Conservation (phyloP, 2,329 filamentous ascomycete species). For the Verticillium longisporum region DNA sequence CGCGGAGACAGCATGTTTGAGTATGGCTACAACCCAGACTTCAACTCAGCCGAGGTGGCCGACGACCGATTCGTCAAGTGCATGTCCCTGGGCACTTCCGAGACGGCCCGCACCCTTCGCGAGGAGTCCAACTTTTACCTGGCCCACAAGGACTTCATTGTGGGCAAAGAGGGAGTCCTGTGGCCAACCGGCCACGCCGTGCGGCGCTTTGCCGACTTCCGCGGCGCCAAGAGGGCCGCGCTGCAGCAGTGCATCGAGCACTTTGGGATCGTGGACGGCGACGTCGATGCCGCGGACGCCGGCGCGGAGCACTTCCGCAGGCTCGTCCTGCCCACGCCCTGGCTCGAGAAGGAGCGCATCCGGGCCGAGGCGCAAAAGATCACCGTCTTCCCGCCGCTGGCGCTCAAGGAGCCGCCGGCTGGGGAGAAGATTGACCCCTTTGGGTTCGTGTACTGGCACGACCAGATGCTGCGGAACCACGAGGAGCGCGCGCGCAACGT, state of each 20-base stretch:
- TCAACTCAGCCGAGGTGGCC: conserved; percentile 27
- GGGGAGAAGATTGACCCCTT: conserved; percentile 19
- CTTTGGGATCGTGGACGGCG: conserved; percentile 28
- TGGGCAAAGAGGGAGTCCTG: conserved; percentile 1
- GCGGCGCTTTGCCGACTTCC: conserved; percentile 24
- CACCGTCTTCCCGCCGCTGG: conserved; percentile 8
- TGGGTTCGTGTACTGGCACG: conserved; percentile 21
- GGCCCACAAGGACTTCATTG: conserved; percentile 1
- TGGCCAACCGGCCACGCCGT: conserved; percentile 15
- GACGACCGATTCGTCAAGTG: conserved; percentile 26
- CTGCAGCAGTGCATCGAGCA: conserved; percentile 34
- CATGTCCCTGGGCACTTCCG: conserved; percentile 15
- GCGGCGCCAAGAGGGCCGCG: conserved; percentile 36
- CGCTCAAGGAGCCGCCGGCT: conserved; percentile 4
- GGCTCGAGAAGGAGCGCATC: conserved; percentile 12
- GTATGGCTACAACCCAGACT: conserved; percentile 1
- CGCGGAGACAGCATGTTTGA: not conserved
- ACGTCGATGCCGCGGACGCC: conserved; percentile 19
- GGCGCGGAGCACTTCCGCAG: conserved; percentile 24
- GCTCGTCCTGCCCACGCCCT: conserved; percentile 26
- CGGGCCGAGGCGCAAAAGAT: not conserved
- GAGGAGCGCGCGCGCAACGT: conserved; percentile 15
- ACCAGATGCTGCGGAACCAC: conserved; percentile 15
- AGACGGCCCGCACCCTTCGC: conserved; percentile 4
- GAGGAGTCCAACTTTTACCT: conserved; percentile 11